A percentile compares a stretch with the other conserved stretches of the same genome.
phyloP scores from a whole-genome alignment of 2,329 filamentous ascomycete genomes.

The Aspergillus versicolor region DNA sequence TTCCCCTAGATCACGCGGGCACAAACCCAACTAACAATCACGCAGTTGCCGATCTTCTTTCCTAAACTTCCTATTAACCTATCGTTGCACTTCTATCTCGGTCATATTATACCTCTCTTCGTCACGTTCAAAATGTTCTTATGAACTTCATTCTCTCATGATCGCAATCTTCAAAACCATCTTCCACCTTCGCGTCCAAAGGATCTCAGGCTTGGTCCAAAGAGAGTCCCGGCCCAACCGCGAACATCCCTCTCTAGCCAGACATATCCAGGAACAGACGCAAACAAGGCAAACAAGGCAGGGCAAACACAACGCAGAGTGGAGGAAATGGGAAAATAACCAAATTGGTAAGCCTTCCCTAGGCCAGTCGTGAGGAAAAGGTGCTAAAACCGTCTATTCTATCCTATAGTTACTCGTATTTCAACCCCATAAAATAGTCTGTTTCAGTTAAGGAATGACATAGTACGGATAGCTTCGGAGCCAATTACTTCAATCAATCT shows the following conservation, averaged over 20 bases:
- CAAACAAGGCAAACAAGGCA: neutral
- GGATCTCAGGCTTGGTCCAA: neutral
- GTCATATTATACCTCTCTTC: neutral
- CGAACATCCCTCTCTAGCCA: neutral
- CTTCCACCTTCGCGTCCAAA: neutral
- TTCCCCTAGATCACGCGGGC: conserved; percentile 2
- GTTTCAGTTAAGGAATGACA: neutral
- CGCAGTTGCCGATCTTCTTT: conserved; percentile 38
- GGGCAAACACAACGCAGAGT: conserved; percentile 23
- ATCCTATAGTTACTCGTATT: neutral
- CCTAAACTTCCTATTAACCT: conserved; percentile 22
- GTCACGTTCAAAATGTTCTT: neutral
- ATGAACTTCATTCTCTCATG: neutral
- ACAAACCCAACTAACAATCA: neutral
- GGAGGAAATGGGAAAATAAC: conserved; percentile 37
- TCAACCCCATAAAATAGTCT: neutral
- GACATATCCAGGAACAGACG: neutral
- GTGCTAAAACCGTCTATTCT: neutral
- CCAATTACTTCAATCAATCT: neutral
- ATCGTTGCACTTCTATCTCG: neutral
- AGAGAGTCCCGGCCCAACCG: too few relatives aligned
- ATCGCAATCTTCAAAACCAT: neutral
- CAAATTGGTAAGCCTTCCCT: conserved; percentile 15
- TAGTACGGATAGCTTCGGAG: neutral
- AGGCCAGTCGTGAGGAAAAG: too few relatives aligned